These are phyloP conservation scores for Ramichloridium luteum DNA, from an alignment of 2,329 filamentous ascomycete genomes.

Conservation along the genomic window DNA sequence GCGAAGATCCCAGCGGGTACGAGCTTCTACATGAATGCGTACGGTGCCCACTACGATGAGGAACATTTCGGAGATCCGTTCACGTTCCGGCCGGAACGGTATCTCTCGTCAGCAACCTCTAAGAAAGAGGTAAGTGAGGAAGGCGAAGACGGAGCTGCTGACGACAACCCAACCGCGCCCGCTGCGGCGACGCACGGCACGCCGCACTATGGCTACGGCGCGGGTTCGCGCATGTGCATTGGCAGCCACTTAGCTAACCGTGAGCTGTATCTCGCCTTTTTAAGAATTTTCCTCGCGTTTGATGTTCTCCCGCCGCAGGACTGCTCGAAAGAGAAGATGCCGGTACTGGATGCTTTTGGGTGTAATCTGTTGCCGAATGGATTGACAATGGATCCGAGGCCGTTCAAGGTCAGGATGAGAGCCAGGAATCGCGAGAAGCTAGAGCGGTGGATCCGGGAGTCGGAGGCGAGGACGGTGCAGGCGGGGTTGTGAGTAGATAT, in stretches of 20 bases:
- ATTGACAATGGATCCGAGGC: conserved; percentile 39
- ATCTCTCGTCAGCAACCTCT: conserved; percentile 35
- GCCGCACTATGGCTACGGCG: conserved; percentile 38
- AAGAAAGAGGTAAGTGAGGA: background rate
- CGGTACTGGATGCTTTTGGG: conserved; percentile 33
- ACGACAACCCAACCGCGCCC: conserved; percentile 33
- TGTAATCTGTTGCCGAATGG: conserved; percentile 37
- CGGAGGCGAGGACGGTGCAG: conserved; percentile 36
- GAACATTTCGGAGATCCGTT: conserved; percentile 52
- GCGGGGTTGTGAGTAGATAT: conserved; percentile 15
- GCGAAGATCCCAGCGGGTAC: conserved; percentile 60
- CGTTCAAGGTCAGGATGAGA: conserved; percentile 38
- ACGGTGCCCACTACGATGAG: conserved; percentile 61
- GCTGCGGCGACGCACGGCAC: conserved; percentile 29
- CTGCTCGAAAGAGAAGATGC: conserved; percentile 28
- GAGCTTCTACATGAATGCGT: conserved; percentile 71
- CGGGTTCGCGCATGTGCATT: conserved; percentile 31
- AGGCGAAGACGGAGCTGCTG: background rate
- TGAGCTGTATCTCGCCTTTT: conserved; percentile 35
- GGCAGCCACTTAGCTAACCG: conserved; percentile 29
- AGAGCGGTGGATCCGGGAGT: conserved; percentile 36
- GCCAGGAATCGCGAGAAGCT: conserved; percentile 30
- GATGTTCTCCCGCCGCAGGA: conserved; percentile 32
- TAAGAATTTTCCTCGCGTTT: conserved; percentile 37
- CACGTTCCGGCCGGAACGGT: conserved; percentile 58